phyloP scores from a whole-genome alignment of 805 yeast genomes.

The Hanseniaspora guilliermondii region DNA sequence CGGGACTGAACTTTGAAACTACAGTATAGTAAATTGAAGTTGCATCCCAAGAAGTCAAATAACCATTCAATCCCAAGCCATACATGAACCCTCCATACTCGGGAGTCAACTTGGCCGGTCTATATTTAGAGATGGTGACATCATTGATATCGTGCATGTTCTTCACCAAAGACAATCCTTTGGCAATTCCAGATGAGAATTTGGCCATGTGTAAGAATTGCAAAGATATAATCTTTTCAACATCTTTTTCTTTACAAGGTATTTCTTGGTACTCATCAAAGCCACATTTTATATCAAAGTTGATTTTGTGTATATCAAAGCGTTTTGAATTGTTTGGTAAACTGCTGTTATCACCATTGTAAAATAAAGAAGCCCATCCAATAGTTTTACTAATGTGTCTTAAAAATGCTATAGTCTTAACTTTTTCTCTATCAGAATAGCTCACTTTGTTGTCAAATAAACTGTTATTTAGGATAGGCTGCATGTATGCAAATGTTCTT shows the following conservation, averaged over 20 bases:
- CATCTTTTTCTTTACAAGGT: neutral
- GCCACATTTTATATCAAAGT: neutral
- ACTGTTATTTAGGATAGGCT: slow-evolving; percentile 2
- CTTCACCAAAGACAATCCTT: neutral
- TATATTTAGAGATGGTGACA: slow-evolving; percentile 82
- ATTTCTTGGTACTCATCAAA: neutral
- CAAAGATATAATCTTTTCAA: slow-evolving; percentile 1
- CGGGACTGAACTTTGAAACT: slow-evolving; percentile 74
- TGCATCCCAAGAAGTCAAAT: slow-evolving; percentile 81
- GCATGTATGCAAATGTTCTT: slow-evolving; percentile 1
- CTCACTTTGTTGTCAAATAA: neutral
- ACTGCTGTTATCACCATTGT: neutral
- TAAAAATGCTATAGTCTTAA: slow-evolving; percentile 1
- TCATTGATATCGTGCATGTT: slow-evolving; percentile 33
- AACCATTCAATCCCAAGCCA: slow-evolving; percentile 88
- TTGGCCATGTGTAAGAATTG: slow-evolving; percentile 6
- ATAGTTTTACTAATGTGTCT: slow-evolving; percentile 7
- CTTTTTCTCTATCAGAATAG: slow-evolving; percentile 7
- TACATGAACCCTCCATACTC: slow-evolving; percentile 92
- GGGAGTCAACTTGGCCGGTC: slow-evolving; percentile 55
- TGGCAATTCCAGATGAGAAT: neutral
- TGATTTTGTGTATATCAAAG: neutral
- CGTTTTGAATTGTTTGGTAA: neutral
- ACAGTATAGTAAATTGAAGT: slow-evolving; percentile 62
- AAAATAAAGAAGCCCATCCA: slow-evolving; percentile 4